phyloP scores from a whole-genome alignment of 495 filamentous ascomycete species.

The Corynascus novoguineensis region DNA sequence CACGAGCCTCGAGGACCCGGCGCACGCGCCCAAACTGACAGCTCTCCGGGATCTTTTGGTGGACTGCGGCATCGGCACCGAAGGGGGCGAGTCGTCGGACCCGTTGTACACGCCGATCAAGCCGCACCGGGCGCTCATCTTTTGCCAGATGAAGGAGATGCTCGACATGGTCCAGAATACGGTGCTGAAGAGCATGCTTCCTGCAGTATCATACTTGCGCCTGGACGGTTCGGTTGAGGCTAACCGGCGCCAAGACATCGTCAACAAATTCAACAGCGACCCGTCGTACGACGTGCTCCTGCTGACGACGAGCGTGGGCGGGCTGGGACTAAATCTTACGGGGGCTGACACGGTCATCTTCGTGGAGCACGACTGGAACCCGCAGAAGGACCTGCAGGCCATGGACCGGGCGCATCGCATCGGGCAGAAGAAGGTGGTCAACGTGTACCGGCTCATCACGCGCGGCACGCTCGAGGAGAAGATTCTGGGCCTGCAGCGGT shows the following conservation, averaged over 20 bases:
- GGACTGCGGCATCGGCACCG: constrained; percentile 89
- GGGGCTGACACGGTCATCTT: constrained; percentile 98
- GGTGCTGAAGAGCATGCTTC: constrained; percentile 78
- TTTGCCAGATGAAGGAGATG: constrained; percentile 99
- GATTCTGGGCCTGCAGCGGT: constrained; percentile 95
- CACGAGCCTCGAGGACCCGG: constrained; percentile 73
- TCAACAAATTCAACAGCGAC: constrained; percentile 97
- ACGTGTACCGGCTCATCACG: constrained; percentile 96
- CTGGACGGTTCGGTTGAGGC: constrained; percentile 90
- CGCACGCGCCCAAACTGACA: constrained; percentile 87
- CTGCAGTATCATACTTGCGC: constrained; percentile 80
- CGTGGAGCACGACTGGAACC: constrained; percentile 99
- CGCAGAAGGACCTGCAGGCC: constrained; percentile 95
- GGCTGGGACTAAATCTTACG: constrained; percentile 89
- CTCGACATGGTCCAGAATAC: constrained; percentile 94
- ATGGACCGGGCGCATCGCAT: constrained; percentile 99
- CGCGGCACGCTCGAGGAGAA: constrained; percentile 96
- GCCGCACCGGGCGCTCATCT: constrained; percentile 90
- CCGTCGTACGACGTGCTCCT: constrained; percentile 91
- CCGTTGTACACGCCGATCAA: constrained; percentile 68
- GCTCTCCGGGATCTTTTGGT: constrained; percentile 84
- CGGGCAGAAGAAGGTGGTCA: constrained; percentile 98
- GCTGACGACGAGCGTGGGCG: constrained; percentile 90
- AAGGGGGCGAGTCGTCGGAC: constrained; percentile 60
- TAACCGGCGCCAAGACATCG: constrained; percentile 85